These are phyloP conservation scores for Calocera cornea DNA, from an alignment of 768 basidiomycete genomes.

Conservation along the genomic window DNA sequence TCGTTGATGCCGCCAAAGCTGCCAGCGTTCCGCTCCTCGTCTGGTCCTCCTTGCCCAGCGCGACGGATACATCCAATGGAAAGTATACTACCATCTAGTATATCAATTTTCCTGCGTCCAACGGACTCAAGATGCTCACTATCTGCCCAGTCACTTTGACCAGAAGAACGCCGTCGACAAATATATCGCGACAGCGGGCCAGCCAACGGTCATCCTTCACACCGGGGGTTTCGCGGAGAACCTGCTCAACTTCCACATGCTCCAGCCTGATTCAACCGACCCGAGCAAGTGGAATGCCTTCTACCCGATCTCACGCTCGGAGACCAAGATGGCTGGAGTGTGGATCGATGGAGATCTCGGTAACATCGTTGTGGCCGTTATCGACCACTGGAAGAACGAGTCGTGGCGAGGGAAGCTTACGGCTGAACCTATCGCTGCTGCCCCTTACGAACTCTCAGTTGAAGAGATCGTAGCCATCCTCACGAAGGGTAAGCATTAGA, in stretches of 20 bases:
- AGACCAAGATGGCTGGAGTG: neutral
- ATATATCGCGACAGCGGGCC: neutral
- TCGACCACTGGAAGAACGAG: neutral
- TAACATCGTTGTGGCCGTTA: neutral
- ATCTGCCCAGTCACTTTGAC: neutral
- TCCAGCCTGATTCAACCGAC: neutral
- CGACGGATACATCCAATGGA: neutral
- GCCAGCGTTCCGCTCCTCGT: conserved; percentile 19
- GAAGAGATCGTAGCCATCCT: neutral
- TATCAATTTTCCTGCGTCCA: neutral
- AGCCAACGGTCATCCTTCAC: neutral
- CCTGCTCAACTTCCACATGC: neutral
- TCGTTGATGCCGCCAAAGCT: conserved; percentile 7
- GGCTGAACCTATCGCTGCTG: neutral
- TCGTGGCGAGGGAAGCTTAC: neutral
- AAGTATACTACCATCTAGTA: neutral
- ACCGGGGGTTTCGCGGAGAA: neutral
- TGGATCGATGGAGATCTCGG: neutral
- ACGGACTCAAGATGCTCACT: no score
- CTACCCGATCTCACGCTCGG: neutral
- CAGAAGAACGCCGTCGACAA: neutral
- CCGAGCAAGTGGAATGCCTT: neutral
- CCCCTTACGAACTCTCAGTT: neutral
- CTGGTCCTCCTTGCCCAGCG: conserved; percentile 10
- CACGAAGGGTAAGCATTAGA: neutral